These are phyloP conservation scores for Micractinium conductrix DNA, from an alignment of 139 green algal genomes.

Conservation along the genomic window DNA sequence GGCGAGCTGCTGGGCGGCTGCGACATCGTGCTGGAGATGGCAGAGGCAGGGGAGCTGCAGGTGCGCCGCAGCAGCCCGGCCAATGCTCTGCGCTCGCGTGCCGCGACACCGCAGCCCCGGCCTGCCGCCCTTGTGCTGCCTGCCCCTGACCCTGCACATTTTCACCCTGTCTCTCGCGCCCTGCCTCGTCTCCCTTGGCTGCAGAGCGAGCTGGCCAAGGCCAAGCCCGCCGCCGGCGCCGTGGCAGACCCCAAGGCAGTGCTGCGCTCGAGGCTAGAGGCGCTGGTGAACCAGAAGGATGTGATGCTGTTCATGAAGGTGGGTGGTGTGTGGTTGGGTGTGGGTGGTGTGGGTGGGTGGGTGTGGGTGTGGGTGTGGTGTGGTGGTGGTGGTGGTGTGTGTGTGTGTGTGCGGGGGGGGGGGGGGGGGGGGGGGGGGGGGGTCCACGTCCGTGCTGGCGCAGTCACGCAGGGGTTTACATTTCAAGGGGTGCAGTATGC, in stretches of 20 bases:
- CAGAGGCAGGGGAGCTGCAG: slow-evolving; percentile 48
- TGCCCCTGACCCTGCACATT: too few species aligned
- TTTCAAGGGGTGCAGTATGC: too few species aligned
- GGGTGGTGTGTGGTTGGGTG: neutral
- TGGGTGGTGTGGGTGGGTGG: slow-evolving; percentile 73
- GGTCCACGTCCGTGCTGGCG: too few species aligned
- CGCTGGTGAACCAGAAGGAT: slow-evolving; percentile 51
- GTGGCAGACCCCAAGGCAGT: neutral
- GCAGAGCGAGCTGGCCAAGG: neutral
- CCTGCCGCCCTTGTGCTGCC: too few species aligned
- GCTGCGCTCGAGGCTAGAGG: slow-evolving; percentile 59
- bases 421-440: slow-evolving; percentile 74
- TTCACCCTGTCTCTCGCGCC: too few species aligned
- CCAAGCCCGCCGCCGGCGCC: too few species aligned
- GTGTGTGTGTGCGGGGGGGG: slow-evolving; percentile 89
- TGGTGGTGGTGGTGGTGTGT: slow-evolving; percentile 24
- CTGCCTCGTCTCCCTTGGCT: neutral
- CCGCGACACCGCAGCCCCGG: too few species aligned
- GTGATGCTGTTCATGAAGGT: slow-evolving; percentile 92
- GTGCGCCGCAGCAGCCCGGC: neutral
- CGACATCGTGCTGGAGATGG: slow-evolving; percentile 83
- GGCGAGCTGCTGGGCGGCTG: slow-evolving; percentile 88
- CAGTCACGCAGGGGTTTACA: too few species aligned
- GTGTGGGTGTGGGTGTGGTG: slow-evolving; percentile 77
- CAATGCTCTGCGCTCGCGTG: too few species aligned